Evolutionary conservation across 768 basidiomycete genomes (phyloP).

Genomic region (Trametes punicea): DNA sequence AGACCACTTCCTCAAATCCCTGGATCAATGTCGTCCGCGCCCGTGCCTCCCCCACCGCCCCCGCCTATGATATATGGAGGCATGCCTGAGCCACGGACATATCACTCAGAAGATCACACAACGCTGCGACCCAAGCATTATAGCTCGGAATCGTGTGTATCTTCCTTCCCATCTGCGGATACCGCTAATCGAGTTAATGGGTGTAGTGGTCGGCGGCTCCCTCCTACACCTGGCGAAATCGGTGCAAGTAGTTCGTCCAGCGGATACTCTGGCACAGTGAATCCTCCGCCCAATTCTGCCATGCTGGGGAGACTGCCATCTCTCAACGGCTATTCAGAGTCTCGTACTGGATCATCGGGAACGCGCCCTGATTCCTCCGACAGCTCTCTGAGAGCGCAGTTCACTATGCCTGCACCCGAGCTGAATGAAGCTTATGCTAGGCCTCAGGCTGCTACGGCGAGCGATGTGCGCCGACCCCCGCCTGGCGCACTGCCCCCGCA

Average conservation of each 20-base stretch:
- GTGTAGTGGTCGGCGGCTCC: conserved; percentile 20
- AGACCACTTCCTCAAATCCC: conserved; percentile 30
- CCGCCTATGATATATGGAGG: conserved; percentile 10
- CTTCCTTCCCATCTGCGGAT: neutral
- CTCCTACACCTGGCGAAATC: conserved; percentile 10
- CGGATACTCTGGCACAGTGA: conserved; percentile 14
- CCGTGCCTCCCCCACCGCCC: conserved; percentile 23
- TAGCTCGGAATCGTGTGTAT: conserved; percentile 25
- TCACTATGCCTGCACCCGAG: conserved; percentile 24
- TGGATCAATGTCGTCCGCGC: conserved; percentile 13
- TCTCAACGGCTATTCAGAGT: conserved; percentile 15
- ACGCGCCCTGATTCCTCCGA: conserved; percentile 19
- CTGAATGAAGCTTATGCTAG: conserved; percentile 7
- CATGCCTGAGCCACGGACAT: conserved; percentile 23
- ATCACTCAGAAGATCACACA: conserved; percentile 11
- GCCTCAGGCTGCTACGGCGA: conserved; percentile 1
- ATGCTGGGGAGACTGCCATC: conserved; percentile 16
- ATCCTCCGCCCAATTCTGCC: conserved; percentile 16
- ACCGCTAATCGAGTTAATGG: neutral
- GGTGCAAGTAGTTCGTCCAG: conserved; percentile 8
- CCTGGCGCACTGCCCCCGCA: conserved; percentile 28
- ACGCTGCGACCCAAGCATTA: conserved; percentile 13
- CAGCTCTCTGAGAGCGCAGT: conserved; percentile 14
- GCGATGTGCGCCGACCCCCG: conserved; percentile 25
- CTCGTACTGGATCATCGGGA: conserved; percentile 18